Evolutionary conservation across 169 alveolate species (phyloP), one percentile per base, ranked within the genome.

Genomic region (Cardiosporidium cionae): DNA sequence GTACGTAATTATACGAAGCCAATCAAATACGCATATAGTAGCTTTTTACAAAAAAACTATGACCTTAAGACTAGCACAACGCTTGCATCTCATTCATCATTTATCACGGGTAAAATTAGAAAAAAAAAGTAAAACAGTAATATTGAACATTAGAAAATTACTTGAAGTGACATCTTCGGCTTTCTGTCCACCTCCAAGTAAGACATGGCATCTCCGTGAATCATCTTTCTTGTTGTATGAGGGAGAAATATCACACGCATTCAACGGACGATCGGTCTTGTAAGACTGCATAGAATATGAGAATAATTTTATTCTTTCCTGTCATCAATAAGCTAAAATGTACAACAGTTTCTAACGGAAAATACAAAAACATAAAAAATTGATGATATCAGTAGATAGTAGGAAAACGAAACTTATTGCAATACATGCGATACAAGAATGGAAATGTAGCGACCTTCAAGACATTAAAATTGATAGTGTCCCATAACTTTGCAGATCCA

Each of bases 121-220:
- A 29, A 58, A 29, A 58, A 7, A 3, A 3, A 7, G 22, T 6
- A 3, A 58, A 3, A 3, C 3, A 7, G 58, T 44, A 44, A 9
- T 16, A 44, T 16, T 44, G n/a, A 9, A 29, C 33, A 4, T 27
- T 16, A 0, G 3, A 65, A 2, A 68, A 29, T 84, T 90, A 27
- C 94, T 88, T 0, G 96, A 89, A 23, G 96, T 91, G 71, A 91
- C 96, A 69, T 91, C 92, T 70, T 91, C 94, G 1, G 96, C 96
- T 1, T 89, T 85, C 78, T 91, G 96, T 0, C 96, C 96, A 23
- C 96, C 96, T 2, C 94, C 96, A 64, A 91, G 82, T 53, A 91
- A 78, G 25, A 91, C 86, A 70, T 91, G 96, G 32, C 89, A 84
- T 77, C 84, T 86, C 79, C 85, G 64, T 83, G 86, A 64, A 29